Evolutionary conservation across 2,329 filamentous ascomycete genomes (phyloP), one percentile per base, ranked within the genome.

Genomic region (Xylariaceae sp.): DNA sequence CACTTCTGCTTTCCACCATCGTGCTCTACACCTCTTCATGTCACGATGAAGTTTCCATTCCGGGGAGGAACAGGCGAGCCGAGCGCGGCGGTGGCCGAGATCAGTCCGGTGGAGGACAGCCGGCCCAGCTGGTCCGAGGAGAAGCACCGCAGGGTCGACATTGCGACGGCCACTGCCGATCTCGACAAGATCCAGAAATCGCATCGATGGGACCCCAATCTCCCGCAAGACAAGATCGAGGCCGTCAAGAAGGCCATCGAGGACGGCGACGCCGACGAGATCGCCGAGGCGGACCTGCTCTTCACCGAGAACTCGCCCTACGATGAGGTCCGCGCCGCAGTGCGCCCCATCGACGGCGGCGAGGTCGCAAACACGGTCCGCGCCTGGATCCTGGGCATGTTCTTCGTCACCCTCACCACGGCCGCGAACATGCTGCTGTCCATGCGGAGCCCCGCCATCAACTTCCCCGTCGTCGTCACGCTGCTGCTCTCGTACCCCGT

Each of bases 321-420:
- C 36, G 53, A 56, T 33, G 53, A 55, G 29, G 54, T 67, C 8
- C 56, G 62, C 18, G 61, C 62, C 12, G 63, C 61, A n/a, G 66
- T 69, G 8, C 58, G 61, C 15, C 61, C 62, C 30, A 58, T 51
- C 3, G 65, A 70, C 42, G 58, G 57, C n/a, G 61, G 56, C 21
- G 62, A 61, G 33, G 50, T 55, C n/a, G 56, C 59, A 14, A 62
- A 60, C 32, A 67, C 64, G 2, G 44, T 68, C 8, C 56, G 64
- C 17, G 63, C 64, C 34, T 68, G 64, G 65, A 39, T 65, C 7
- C 41, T 68, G 5, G 64, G 64, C 18, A 56, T 65, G 43, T 42
- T 65, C 12, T 67, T 66, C 37, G 60, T 64, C 11, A 61, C 63
- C 1, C 33, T 65, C 13, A 60, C 58, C 2, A 60, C 57, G 15